Percentiles rank a stretch among this genome's conserved stretches.
phyloP scores from a whole-genome alignment of 2,329 filamentous ascomycete genomes.

The Stachybotrys echinatus region DNA sequence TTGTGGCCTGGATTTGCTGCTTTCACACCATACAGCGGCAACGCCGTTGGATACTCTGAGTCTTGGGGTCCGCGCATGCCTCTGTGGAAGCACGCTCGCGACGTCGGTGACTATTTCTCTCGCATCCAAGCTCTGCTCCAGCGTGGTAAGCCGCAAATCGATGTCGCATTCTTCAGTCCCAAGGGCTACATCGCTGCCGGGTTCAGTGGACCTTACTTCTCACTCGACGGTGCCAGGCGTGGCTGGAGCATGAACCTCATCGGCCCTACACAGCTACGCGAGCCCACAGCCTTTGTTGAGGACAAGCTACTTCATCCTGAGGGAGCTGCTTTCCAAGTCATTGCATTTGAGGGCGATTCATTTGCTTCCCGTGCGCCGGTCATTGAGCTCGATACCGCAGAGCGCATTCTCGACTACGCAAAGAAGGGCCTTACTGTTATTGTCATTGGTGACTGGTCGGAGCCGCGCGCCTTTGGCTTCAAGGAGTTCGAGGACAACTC shows the following conservation, averaged over 20 bases:
- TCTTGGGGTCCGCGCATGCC: neutral
- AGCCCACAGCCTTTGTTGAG: neutral
- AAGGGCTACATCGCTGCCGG: neutral
- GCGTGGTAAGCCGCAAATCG: neutral
- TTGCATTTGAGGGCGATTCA: neutral
- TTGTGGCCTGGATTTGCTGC: neutral
- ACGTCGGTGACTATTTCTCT: neutral
- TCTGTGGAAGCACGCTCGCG: neutral
- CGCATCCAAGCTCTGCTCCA: neutral
- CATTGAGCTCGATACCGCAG: neutral
- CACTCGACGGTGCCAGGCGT: neutral
- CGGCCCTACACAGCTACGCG: neutral
- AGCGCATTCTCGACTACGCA: neutral
- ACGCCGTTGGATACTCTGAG: neutral
- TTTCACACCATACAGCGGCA: neutral
- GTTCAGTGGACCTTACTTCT: neutral
- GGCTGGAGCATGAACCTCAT: neutral
- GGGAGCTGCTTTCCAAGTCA: neutral
- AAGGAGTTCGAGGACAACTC: neutral
- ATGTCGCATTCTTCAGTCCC: neutral
- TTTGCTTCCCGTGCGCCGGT: neutral
- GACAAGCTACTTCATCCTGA: neutral
- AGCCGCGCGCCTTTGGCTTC: neutral
- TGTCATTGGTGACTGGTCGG: neutral
- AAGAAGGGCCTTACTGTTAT: neutral